phyloP scores from a whole-genome alignment of 306 rosid genomes.

The Abrus precatorius region DNA sequence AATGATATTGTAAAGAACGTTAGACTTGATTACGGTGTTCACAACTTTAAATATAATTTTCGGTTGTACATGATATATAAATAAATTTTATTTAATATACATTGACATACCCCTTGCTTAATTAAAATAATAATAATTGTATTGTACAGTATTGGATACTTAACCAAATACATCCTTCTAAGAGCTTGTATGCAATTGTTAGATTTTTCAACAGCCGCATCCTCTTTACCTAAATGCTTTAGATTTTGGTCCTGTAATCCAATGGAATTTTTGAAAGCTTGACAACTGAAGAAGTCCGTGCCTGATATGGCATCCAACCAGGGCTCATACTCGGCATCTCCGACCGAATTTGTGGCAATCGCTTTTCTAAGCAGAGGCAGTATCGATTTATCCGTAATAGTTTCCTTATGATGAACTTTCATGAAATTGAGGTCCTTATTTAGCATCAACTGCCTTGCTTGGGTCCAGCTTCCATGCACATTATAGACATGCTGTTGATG shows the following conservation, averaged over 20 bases:
- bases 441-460: not conserved
- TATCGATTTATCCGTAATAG: not conserved
- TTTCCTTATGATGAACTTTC: not conserved
- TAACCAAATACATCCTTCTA: not conserved
- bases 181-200: not conserved
- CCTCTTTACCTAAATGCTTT: not conserved
- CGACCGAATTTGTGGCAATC: not conserved
- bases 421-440: not conserved
- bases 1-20: not conserved
- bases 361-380: conserved; percentile 6
- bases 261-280: conserved; percentile 25
- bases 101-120: not conserved
- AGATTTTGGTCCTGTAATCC: conserved; percentile 20
- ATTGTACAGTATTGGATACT: not conserved
- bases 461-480: conserved; percentile 19
- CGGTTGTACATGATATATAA: not conserved
- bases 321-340: conserved; percentile 10
- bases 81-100: not conserved
- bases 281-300: conserved; percentile 12
- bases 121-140: not conserved
- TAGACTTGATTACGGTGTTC: not conserved
- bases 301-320: not conserved
- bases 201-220: not conserved
- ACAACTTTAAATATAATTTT: not conserved
- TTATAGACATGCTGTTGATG: not conserved